phyloP scores from a whole-genome alignment of 805 yeast genomes.

The Kodamaea kaohsiungensis region DNA sequence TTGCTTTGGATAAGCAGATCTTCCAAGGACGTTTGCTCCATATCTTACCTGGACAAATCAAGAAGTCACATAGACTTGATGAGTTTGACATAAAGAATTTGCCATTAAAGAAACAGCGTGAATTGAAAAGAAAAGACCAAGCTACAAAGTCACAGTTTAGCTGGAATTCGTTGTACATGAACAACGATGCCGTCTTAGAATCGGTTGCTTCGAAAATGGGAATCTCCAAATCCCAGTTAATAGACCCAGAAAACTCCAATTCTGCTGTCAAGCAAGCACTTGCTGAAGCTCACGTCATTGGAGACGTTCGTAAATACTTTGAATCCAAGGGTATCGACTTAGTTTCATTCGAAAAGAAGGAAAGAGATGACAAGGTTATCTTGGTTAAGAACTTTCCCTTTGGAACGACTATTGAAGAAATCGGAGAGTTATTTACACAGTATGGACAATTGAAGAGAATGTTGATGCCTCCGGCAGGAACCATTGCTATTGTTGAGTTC shows the following conservation, averaged over 20 bases:
- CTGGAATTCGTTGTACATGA: slow-evolving; percentile 94
- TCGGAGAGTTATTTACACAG: slow-evolving; percentile 77
- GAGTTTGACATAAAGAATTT: slow-evolving; percentile 89
- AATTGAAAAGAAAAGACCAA: slow-evolving; percentile 76
- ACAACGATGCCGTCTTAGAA: slow-evolving; percentile 86
- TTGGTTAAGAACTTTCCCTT: slow-evolving; percentile 88
- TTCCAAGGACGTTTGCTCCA: slow-evolving; percentile 94
- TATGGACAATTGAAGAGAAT: slow-evolving; percentile 79
- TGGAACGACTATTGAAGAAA: slow-evolving; percentile 78
- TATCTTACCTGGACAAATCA: slow-evolving; percentile 80
- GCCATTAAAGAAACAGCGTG: slow-evolving; percentile 90
- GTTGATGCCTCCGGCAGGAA: slow-evolving; percentile 94
- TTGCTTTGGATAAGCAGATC: slow-evolving; percentile 76
- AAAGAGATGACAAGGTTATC: slow-evolving; percentile 77
- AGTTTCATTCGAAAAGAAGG: slow-evolving; percentile 61
- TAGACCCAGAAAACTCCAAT: slow-evolving; percentile 82
- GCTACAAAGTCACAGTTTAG: slow-evolving; percentile 87
- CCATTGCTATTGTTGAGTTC: slow-evolving; percentile 91
- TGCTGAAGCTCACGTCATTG: slow-evolving; percentile 95
- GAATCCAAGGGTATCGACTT: slow-evolving; percentile 85
- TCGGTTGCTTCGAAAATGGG: slow-evolving; percentile 87
- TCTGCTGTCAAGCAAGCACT: slow-evolving; percentile 96
- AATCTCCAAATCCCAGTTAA: slow-evolving; percentile 73
- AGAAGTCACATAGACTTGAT: slow-evolving; percentile 79
- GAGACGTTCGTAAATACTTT: slow-evolving; percentile 85